phyloP scores from a whole-genome alignment of 2,329 filamentous ascomycete genomes.

The Cadophora sp. region DNA sequence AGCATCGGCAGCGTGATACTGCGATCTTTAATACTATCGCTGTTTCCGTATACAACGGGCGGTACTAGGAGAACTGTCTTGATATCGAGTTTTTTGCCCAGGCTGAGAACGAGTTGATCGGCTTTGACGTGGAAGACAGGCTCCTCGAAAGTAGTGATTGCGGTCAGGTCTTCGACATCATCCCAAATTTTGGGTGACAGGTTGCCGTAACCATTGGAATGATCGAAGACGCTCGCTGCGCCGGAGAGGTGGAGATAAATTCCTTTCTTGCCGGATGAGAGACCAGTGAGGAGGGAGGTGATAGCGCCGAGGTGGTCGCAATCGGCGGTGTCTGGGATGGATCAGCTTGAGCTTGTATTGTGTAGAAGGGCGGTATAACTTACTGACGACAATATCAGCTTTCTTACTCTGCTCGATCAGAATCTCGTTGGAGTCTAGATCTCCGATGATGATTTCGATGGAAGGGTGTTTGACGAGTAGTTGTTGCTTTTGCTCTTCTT shows the following conservation, averaged over 20 bases:
- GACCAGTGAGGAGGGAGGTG: conserved; percentile 24
- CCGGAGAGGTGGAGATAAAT: conserved; percentile 34
- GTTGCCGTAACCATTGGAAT: conserved; percentile 22
- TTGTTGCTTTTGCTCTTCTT: conserved; percentile 24
- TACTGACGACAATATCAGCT: conserved; percentile 32
- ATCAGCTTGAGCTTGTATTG: not conserved
- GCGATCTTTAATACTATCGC: conserved; percentile 58
- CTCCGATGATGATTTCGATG: conserved; percentile 26
- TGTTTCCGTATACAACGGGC: conserved; percentile 60
- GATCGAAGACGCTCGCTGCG: conserved; percentile 22
- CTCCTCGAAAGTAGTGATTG: conserved; percentile 53
- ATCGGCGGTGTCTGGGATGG: conserved; percentile 25
- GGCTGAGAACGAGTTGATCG: conserved; percentile 57
- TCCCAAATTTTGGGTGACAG: conserved; percentile 51
- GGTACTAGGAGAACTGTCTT: conserved; percentile 63
- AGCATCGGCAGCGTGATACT: conserved; percentile 58
- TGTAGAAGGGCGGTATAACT: not conserved
- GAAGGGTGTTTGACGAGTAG: conserved; percentile 25
- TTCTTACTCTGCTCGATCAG: conserved; percentile 26
- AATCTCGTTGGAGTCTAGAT: conserved; percentile 26
- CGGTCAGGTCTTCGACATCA: conserved; percentile 52
- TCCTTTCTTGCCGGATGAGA: conserved; percentile 24
- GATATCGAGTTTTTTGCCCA: conserved; percentile 46
- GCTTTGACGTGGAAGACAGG: conserved; percentile 57
- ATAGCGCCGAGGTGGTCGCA: conserved; percentile 19